Evolutionary conservation across 768 basidiomycete genomes (phyloP), one percentile per base, ranked within the genome.

Genomic region (Lanmaoa pseudosensibilis): DNA sequence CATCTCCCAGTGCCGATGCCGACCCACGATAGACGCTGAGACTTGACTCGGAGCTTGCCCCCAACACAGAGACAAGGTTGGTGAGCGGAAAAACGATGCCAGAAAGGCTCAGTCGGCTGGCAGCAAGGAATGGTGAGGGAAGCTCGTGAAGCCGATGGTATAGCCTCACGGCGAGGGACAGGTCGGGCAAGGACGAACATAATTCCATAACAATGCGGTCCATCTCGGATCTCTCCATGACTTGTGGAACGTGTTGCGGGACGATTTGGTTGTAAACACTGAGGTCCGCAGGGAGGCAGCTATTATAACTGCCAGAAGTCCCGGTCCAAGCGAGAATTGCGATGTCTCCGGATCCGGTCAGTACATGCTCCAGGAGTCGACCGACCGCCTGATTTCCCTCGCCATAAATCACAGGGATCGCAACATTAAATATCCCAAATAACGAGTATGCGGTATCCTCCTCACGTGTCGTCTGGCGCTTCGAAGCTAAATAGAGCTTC

Each of bases 271-370:
- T 18, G 50, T 59, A 60, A 0, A 58, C 57, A 2, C 37, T n/a
- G n/a, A 60, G 38, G 16, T 51, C 47, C 0, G 5, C 2, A 0
- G 50, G 58, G 0, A 59, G 50, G 19, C 46, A 59, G 23, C 50
- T 61, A 13, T 61, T 45, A 11, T 61, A 43, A 2, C 11, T 40
- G 2, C 54, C 43, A 0, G 43, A 2, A 1, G 5, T 2, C 3
- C 60, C 60, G 0, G 50, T 60, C 58, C 60, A 61, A 21, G 59
- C 54, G 0, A 61, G 59, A 30, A 61, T 21, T 0, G 46, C 41
- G 4, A 50, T 44, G 2, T 61, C 34, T 0, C 40, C 47, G 0
- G 58, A 61, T 5, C 54, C 33, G 1, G 54, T 43, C 12, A 61
- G 21, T 3, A 61, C 25, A 5, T 61, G 21, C 11, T 56, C 58